Base-by-base conservation (phyloP, 148 eudicot species). In the Polygonum maritimum region DNA sequence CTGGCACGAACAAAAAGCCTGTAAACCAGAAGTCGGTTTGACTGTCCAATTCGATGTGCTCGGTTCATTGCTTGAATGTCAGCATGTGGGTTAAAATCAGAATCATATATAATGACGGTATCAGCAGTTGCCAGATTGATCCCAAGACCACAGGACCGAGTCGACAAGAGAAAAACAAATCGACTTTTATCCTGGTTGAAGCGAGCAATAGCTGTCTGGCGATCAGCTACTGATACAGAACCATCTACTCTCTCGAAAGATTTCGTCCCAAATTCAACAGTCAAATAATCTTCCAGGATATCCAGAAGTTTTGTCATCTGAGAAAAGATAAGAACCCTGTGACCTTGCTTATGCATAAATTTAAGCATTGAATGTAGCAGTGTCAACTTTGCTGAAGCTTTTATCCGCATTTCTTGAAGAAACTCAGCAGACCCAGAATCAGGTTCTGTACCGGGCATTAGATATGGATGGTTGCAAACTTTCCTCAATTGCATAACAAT, bases 11-110 rank as follows among this genome's bases (percentile, higher is more conserved):
- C 99, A 48, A 96, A 92, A 67, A 96, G 93, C 87, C 99, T 83
- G 84, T 89, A 96, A 73, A 96, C 98, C 81, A 96, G 83, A 78
- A 96, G 97, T 77, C 93, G 84, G 0, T 96, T 96, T 15, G 98
- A 88, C 78, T 96, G 99, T 41, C 99, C 99, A 41, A 96, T 96
- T 75, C 99, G 90, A 84, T 96, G 99, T 6, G 99, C 99, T 77
- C 99, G 93, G 75, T 96, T 96, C 99, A 96, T 96, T 69, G 99
- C 99, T 82, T 96, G 99, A 74, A 96, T 92, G 81, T 96, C 99
- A 15, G 98, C 99, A 85, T 96, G 99, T 18, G 99, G 99, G 76
- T 96, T 96, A 80, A 92, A 96, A 82, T 96, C 99, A 41, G 99
- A 96, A 79, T 96, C 99, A 80, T 92, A 96, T 40, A 96, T 92